These are phyloP conservation scores for Elongisporangium undulatum DNA, from an alignment of 352 stramenopile genomes.

Conservation along the genomic window DNA sequence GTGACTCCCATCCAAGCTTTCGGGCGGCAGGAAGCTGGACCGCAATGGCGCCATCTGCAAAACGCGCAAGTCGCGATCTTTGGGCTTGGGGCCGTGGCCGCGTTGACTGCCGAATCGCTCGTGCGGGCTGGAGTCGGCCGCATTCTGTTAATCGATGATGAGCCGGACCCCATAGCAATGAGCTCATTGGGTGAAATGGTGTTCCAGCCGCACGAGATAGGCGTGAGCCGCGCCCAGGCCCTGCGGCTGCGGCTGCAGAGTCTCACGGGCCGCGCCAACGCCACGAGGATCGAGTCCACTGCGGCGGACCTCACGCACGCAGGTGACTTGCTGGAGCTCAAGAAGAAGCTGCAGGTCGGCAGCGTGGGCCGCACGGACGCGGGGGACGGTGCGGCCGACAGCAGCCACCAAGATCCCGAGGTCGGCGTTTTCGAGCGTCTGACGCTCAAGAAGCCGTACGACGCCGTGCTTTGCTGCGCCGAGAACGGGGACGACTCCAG, in stretches of 20 bases:
- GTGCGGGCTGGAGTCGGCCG: constrained; percentile 25
- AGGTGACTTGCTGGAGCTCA: constrained; percentile 24
- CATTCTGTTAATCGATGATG: constrained; percentile 28
- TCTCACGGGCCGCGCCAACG: constrained; percentile 4
- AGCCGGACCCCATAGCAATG: constrained; percentile 14
- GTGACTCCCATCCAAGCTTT: constrained; percentile 23
- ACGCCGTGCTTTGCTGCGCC: constrained; percentile 29
- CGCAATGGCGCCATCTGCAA: constrained; percentile 23
- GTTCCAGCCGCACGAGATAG: constrained; percentile 21
- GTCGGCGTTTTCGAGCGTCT: constrained; percentile 36
- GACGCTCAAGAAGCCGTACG: constrained; percentile 31
- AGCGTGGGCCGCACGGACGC: constrained; percentile 8
- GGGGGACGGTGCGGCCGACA: background rate
- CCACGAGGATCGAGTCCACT: constrained; percentile 22
- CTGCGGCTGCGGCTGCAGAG: constrained; percentile 30
- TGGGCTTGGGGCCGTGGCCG: constrained; percentile 23
- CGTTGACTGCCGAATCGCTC: constrained; percentile 23
- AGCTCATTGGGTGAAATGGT: constrained; percentile 21
- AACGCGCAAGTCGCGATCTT: constrained; percentile 23
- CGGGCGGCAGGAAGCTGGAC: constrained; percentile 9
- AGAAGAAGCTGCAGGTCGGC: constrained; percentile 33
- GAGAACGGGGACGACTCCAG: constrained; percentile 11
- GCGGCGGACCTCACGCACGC: constrained; percentile 20
- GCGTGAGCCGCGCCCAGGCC: constrained; percentile 29
- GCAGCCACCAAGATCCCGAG: background rate